A percentile compares a stretch with the other conserved stretches of the same genome.
Conservation (phyloP, 148 eudicot species). For the Rhododendron molle region DNA sequence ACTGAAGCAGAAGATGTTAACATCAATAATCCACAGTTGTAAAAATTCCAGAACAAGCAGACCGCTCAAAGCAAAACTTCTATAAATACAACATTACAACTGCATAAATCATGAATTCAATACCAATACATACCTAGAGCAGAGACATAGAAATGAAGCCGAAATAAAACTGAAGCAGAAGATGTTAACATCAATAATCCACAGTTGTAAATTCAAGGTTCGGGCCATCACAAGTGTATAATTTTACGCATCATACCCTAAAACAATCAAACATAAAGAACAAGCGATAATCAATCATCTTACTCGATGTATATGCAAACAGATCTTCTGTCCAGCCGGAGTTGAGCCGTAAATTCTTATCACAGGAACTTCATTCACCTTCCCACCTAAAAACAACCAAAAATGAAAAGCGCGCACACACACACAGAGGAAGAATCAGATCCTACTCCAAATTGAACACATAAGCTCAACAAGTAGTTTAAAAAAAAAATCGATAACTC, state of each 20-base stretch:
- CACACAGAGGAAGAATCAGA: background rate
- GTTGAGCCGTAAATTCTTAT: constrained; percentile 86
- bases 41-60: background rate
- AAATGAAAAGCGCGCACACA: too few relatives aligned
- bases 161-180: background rate
- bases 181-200: background rate
- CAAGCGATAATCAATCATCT: background rate
- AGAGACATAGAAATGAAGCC: background rate
- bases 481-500: too few relatives aligned
- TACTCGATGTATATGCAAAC: constrained; percentile 85
- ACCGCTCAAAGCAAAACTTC: background rate
- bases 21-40: background rate
- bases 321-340: constrained; percentile 87
- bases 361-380: constrained; percentile 90
- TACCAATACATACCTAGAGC: background rate
- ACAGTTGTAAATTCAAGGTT: background rate
- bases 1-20: background rate
- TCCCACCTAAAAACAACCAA: constrained; percentile 47
- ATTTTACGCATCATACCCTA: background rate
- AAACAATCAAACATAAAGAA: background rate
- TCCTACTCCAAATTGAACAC: background rate
- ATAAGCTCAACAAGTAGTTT: background rate
- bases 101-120: background rate
- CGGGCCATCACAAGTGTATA: background rate
- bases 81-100: too few relatives aligned